Base-by-base conservation (phyloP, 495 filamentous ascomycete species). In the Tetracladium marchalianum region DNA sequence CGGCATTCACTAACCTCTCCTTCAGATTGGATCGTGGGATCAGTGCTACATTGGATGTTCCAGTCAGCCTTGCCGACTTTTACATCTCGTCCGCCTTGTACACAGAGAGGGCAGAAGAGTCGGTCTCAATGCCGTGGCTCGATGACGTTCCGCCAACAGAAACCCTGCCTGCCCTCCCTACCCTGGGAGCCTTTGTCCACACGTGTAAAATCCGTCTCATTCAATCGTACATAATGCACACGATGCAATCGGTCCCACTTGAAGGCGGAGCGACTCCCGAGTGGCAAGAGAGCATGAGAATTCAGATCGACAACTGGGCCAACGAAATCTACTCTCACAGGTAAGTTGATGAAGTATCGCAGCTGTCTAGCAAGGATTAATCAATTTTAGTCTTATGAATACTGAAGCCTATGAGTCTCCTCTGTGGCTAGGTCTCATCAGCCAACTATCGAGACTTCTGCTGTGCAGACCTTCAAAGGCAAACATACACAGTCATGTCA, bases 211-310 rank as follows among this genome's bases (percentile, higher is more conserved):
- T 46, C 18, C 44, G 44, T 11, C 19, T 46, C 2, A 38, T 46
- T 13, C 44, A 46, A 24, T 46, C 44, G 1, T 46, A 38, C 34
- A 46, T 46, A n/a, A 46, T 38, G 13, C 44, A 46, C 12, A 46
- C 44, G 10, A 38, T 46, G 44, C 44, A 46, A 27, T n/a, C 35
- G 11, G 33, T 39, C n/a, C 44, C 33, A 19, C 17, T 35, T 1
- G 22, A 27, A 27, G 44, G 44, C 1, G 35, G 35, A 9, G 35
- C 35, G 5, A 46, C 44, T 7, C 31, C 33, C 6, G 44, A 46
- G 12, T 46, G 44, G 44, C 44, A 46, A 13, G 44, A 46, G 27
- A 39, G 44, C 22, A 46, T 46, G 44, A 18, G 16, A 39, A 2
- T 38, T 2, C 44, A 46, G 18, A 46, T 46, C 18, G 44, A 46